phyloP scores from a whole-genome alignment of 305 asterid species.

The Fraxinus albicans region DNA sequence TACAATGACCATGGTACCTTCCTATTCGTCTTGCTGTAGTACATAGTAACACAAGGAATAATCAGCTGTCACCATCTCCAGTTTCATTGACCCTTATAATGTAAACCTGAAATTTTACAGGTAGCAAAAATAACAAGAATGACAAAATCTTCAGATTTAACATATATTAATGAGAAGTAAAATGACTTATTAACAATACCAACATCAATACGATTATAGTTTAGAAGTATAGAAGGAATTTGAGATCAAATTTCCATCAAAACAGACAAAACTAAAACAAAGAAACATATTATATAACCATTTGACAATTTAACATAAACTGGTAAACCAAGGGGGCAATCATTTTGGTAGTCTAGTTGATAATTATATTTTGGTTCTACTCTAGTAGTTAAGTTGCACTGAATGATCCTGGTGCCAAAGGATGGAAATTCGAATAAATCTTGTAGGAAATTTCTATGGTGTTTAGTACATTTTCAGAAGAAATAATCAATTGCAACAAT shows the following conservation, averaged over 20 bases:
- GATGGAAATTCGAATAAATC: background rate
- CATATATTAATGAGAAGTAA: background rate
- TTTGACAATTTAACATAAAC: background rate
- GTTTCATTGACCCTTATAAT: constrained; percentile 55
- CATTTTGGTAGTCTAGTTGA: background rate
- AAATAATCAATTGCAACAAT: background rate
- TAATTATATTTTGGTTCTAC: background rate
- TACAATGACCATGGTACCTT: background rate
- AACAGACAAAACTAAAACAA: background rate
- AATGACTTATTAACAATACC: background rate
- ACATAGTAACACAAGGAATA: background rate
- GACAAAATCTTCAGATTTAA: background rate
- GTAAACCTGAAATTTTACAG: constrained; percentile 49
- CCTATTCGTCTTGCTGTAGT: background rate
- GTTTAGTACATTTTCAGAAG: background rate
- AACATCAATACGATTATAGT: background rate
- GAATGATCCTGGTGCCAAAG: background rate
- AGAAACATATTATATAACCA: background rate
- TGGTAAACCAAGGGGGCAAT: background rate
- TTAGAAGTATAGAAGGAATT: background rate
- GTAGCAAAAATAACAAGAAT: background rate
- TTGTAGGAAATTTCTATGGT: background rate
- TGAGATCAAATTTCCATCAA: background rate
- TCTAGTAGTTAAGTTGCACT: background rate
- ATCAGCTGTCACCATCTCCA: constrained; percentile 29